Percentiles rank a stretch among this genome's conserved stretches.
Conservation (phyloP, 176 grass and related monocot genomes). For the Oryza glumipatula region DNA sequence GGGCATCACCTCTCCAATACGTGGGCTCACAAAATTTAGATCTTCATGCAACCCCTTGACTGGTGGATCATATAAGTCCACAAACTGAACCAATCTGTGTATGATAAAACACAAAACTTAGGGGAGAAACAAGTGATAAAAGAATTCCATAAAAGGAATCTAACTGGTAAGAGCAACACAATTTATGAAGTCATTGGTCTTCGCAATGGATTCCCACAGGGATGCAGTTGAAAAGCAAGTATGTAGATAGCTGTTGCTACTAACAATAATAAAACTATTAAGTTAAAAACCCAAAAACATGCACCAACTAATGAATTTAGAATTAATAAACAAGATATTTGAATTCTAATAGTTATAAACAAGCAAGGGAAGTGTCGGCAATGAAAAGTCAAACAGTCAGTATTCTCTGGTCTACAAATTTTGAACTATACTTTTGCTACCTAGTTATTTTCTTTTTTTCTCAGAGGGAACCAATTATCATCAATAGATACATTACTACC, state of each 20-base stretch:
- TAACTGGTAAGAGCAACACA: neutral
- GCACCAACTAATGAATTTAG: neutral
- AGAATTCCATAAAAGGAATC: neutral
- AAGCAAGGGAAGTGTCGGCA: neutral
- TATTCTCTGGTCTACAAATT: neutral
- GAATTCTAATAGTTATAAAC: conserved; percentile 11
- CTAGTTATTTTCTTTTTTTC: conserved; percentile 20
- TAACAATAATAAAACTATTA: conserved; percentile 9
- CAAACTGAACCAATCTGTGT: conserved; percentile 90
- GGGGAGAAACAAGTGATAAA: conserved; percentile 7
- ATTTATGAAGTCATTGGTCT: conserved; percentile 7
- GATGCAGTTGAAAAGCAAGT: conserved; percentile 24
- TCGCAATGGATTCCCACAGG: conserved; percentile 19
- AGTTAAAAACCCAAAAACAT: conserved; percentile 10
- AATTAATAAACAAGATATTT: neutral
- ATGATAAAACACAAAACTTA: conserved; percentile 38
- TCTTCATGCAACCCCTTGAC: conserved; percentile 97
- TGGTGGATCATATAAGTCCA: conserved; percentile 95
- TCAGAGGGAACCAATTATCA: conserved; percentile 10
- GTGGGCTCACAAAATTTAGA: conserved; percentile 98
- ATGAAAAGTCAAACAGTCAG: conserved; percentile 19
- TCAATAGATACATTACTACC: neutral
- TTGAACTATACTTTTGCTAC: conserved; percentile 8
- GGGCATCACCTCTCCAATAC: conserved; percentile 87
- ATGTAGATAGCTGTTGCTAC: conserved; percentile 6